Percentiles rank a stretch among this genome's conserved stretches.
phyloP scores from a whole-genome alignment of 202 grass and related monocot genomes.

The Zoysia matrella region DNA sequence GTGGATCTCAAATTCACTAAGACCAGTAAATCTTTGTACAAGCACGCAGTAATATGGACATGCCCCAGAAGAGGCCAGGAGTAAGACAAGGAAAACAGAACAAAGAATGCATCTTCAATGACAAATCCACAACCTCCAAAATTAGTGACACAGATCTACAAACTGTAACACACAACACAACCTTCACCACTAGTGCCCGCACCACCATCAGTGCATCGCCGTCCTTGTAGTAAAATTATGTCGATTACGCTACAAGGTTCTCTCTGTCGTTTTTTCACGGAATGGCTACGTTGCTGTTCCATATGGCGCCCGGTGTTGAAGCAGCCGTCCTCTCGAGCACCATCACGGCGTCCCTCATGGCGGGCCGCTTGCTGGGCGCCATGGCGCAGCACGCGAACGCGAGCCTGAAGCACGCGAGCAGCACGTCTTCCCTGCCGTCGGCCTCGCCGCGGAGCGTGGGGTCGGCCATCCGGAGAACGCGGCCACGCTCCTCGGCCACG shows the following conservation, averaged over 20 bases:
- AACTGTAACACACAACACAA: conserved; percentile 4
- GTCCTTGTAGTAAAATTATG: conserved; percentile 47
- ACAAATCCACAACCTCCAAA: background rate
- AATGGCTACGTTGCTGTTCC: background rate
- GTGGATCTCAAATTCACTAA: background rate
- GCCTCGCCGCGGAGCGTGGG: conserved; percentile 73
- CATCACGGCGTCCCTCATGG: conserved; percentile 78
- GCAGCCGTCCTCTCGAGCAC: conserved; percentile 57
- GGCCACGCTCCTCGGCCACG: conserved; percentile 61
- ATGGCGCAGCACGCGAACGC: conserved; percentile 85
- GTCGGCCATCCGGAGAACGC: conserved; percentile 85
- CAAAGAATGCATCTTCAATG: background rate
- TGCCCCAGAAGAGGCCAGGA: background rate
- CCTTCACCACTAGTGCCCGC: background rate
- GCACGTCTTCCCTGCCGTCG: conserved; percentile 70
- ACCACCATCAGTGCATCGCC: background rate
- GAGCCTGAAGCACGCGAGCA: conserved; percentile 85
- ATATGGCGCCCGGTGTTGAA: background rate
- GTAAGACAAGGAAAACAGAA: background rate
- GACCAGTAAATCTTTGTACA: background rate
- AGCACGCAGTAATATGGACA: background rate
- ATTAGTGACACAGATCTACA: conserved; percentile 49
- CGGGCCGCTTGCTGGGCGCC: conserved; percentile 73
- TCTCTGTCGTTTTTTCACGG: conserved; percentile 14
- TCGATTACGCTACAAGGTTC: conserved; percentile 15